These are phyloP conservation scores for Cyphellophora attinorum DNA, from an alignment of 2,329 filamentous ascomycete species.

Conservation along the genomic window DNA sequence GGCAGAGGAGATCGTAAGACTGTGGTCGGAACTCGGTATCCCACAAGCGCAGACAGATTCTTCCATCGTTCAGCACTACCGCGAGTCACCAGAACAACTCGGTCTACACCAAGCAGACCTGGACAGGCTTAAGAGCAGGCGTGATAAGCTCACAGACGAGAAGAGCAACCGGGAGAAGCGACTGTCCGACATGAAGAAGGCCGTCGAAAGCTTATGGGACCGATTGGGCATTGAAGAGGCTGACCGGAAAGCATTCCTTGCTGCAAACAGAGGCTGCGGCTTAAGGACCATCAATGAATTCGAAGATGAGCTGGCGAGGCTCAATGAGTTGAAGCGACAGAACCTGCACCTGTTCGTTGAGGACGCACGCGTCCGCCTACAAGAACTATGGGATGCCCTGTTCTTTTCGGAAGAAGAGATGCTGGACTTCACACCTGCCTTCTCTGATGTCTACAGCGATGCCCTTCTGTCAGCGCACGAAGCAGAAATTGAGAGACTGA, in stretches of 20 bases:
- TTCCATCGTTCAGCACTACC: conserved; percentile 78
- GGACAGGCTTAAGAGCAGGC: conserved; percentile 58
- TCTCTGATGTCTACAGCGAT: conserved; percentile 94
- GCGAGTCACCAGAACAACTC: conserved; percentile 84
- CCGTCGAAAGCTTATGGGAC: conserved; percentile 83
- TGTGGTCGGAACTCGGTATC: conserved; percentile 93
- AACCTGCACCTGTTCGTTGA: conserved; percentile 95
- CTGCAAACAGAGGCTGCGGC: conserved; percentile 81
- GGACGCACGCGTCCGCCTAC: conserved; percentile 79
- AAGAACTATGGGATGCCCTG: conserved; percentile 88
- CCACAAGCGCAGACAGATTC: conserved; percentile 87
- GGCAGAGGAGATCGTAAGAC: conserved; percentile 76
- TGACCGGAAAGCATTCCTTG: conserved; percentile 77
- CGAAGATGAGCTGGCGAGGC: conserved; percentile 73
- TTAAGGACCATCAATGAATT: conserved; percentile 91
- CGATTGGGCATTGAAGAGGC: conserved; percentile 73
- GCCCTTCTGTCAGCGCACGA: conserved; percentile 92
- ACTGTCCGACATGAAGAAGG: conserved; percentile 62
- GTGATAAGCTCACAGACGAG: conserved; percentile 78
- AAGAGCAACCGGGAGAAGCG: conserved; percentile 75
- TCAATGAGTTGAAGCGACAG: conserved; percentile 89
- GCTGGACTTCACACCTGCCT: conserved; percentile 94
- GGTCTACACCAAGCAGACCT: conserved; percentile 86
- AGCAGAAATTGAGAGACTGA: conserved; percentile 73
- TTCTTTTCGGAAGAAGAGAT: conserved; percentile 98